Conservation (phyloP, 352 stramenopile species). For the Globisporangium spiculum region DNA sequence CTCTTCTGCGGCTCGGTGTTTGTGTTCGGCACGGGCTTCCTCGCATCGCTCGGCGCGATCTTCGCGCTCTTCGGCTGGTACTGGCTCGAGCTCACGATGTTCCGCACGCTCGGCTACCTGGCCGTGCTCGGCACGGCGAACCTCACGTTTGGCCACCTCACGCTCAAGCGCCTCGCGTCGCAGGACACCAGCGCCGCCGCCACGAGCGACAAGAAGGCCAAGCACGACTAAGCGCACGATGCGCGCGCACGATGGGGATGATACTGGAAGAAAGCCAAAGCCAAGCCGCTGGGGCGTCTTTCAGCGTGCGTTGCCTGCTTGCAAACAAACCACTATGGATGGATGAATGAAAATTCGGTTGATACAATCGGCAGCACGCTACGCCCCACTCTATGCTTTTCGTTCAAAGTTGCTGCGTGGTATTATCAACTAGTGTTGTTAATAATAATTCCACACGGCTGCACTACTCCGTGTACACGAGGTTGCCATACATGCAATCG, state of each 20-base stretch:
- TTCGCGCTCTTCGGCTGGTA: conserved; percentile 81
- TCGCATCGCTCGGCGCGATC: conserved; percentile 68
- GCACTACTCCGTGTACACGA: too few relatives aligned
- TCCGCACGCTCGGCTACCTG: conserved; percentile 75
- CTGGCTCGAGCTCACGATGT: conserved; percentile 90
- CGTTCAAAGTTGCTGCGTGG: neutral
- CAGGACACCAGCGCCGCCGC: conserved; percentile 19
- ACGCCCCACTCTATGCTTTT: neutral
- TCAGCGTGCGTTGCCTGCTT: neutral
- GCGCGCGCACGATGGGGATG: neutral
- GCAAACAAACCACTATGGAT: neutral
- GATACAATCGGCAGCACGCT: neutral
- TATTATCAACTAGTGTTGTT: too few relatives aligned
- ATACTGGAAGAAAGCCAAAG: neutral
- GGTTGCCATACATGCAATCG: too few relatives aligned
- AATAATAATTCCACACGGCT: too few relatives aligned
- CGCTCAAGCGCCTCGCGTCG: conserved; percentile 66
- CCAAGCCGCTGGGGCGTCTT: too few relatives aligned
- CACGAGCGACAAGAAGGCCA: conserved; percentile 40
- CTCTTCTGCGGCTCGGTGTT: conserved; percentile 64
- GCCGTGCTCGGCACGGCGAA: conserved; percentile 52
- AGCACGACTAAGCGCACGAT: conserved; percentile 42
- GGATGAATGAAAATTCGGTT: neutral
- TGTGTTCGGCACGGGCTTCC: conserved; percentile 69
- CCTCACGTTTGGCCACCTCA: conserved; percentile 69